Evolutionary conservation across 768 basidiomycete genomes (phyloP).

Genomic region (Lenzites betulinus): DNA sequence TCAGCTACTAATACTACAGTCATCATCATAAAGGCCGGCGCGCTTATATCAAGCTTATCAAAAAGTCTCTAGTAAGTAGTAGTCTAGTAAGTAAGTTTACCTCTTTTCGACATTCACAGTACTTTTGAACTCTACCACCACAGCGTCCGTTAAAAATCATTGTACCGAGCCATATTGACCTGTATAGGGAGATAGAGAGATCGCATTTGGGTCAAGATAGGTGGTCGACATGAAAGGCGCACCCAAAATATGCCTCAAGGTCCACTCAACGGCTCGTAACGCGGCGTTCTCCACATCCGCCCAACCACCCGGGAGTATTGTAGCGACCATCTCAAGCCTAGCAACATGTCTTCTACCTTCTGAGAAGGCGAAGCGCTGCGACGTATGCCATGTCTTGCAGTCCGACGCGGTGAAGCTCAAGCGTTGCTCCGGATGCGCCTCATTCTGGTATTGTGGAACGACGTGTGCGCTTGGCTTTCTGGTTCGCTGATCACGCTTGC

Average conservation of each 20-base stretch:
- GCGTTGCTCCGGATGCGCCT: slow-evolving; percentile 65
- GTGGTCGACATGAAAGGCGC: not conserved
- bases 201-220: no score
- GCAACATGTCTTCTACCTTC: slow-evolving; percentile 49
- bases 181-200: no score
- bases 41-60: no score
- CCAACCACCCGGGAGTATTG: slow-evolving; percentile 47
- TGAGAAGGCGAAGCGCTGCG: slow-evolving; percentile 69
- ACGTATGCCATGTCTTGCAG: slow-evolving; percentile 53
- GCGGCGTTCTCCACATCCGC: slow-evolving; percentile 46
- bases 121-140: no score
- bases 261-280: slow-evolving; percentile 51
- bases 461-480: slow-evolving; percentile 48
- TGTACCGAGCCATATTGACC: no score
- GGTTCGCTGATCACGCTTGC: not conserved
- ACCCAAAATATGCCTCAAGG: slow-evolving; percentile 36
- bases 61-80: no score
- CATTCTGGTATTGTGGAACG: slow-evolving; percentile 73
- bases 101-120: no score
- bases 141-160: no score
- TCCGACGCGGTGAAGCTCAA: slow-evolving; percentile 40
- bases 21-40: no score
- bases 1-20: no score
- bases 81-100: no score
- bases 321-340: slow-evolving; percentile 50